Evolutionary conservation across 208 protist genomes (phyloP), one percentile per base, ranked within the genome.

Genomic region (Leishmania arabica): DNA sequence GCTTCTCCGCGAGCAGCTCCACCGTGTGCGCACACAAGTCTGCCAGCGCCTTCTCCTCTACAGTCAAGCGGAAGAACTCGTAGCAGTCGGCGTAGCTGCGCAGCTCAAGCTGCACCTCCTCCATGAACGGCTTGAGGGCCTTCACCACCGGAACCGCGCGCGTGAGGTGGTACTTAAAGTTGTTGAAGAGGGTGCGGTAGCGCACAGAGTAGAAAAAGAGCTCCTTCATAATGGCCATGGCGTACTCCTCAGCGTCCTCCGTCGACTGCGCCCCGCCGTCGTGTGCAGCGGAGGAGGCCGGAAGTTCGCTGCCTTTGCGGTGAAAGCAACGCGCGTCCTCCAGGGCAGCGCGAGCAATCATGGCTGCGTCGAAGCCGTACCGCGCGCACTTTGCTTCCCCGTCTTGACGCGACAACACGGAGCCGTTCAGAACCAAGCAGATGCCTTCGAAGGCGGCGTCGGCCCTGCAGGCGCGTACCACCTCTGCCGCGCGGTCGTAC

Each of bases 281-380:
- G 21, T 17, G 51, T 31, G 24, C 51, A 62, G 51, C 60, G n/a
- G 65, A 17, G 27, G 40, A 70, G 37, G 31, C 45, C 24, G 64
- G 31, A 27, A 7, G 19, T 11, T 58, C 72, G 17, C 72, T 17
- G 53, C 47, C 8, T 42, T 58, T 49, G 45, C 51, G 53, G n/a
- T 82, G 53, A 81, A 99, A 99, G 15, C 98, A 88, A 7, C 91
- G 91, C 56, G 94, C 88, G 85, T 99, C 98, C 70, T 90, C 94
- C 84, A 99, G 85, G 15, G 98, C 99, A n/a, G 96, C 97, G 49
- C 99, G 95, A 15, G 98, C 98, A n/a, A 99, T 88, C 98, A 99
- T 99, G 24, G 92, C 86, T 2, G 82, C 91, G 72, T 97, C 93
- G 75, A 95, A 96, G 19, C 92, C 92, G 84, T 88, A 95, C n/a